These are phyloP conservation scores for Cnidoscolus chayamansa DNA, from an alignment of 441 rosid species.

Conservation along the genomic window DNA sequence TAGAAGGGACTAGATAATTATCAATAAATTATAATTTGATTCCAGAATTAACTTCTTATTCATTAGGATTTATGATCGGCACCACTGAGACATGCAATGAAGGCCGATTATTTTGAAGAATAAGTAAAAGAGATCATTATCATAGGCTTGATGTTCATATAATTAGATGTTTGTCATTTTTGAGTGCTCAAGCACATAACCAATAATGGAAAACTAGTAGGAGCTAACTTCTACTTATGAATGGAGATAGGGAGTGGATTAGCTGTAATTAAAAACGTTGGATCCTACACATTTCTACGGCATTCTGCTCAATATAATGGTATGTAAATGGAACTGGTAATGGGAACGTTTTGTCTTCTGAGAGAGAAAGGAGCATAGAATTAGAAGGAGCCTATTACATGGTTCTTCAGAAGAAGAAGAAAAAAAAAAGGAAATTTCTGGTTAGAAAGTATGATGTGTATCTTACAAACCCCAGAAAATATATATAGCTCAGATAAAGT, in stretches of 20 bases:
- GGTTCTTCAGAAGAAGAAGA: background rate
- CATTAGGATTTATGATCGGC: background rate
- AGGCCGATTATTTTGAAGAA: background rate
- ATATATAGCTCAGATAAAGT: constrained; percentile 14
- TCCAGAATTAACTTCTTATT: no score
- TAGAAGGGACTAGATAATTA: no score
- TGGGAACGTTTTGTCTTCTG: background rate
- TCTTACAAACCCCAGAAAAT: constrained; percentile 11
- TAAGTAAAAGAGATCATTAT: background rate
- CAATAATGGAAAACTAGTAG: background rate
- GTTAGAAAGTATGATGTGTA: constrained; percentile 5
- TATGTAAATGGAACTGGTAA: background rate
- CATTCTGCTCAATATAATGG: background rate
- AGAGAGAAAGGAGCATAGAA: background rate
- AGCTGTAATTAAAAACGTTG: background rate
- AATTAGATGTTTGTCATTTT: constrained; percentile 7
- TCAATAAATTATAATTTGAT: no score
- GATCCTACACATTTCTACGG: background rate
- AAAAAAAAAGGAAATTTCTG: background rate
- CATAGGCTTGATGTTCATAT: background rate
- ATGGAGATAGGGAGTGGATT: constrained; percentile 6
- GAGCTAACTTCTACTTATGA: background rate
- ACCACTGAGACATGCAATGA: background rate
- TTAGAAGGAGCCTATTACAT: background rate
- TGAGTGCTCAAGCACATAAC: background rate